These are phyloP conservation scores for Houttuynia cordata DNA, from an alignment of 164 flowering plant genomes.

Conservation along the genomic window DNA sequence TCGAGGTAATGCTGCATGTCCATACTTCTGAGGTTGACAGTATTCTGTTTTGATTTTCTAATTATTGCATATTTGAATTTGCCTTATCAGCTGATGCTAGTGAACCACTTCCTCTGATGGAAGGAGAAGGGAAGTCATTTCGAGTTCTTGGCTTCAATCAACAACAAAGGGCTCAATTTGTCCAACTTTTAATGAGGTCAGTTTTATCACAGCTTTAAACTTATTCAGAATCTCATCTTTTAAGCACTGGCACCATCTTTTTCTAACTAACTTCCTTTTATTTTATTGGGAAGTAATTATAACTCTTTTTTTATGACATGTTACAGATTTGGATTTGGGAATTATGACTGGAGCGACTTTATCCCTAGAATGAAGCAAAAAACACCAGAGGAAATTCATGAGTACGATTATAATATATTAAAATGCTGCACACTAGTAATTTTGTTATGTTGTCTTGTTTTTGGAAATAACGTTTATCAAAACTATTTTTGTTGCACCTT, in stretches of 20 bases:
- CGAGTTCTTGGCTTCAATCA: constrained; percentile 88
- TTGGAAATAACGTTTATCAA: too few species aligned
- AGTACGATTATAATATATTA: constrained; percentile 28
- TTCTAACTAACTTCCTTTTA: neutral
- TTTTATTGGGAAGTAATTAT: neutral
- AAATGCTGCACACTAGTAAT: neutral
- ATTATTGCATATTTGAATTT: constrained; percentile 2
- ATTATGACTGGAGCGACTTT: constrained; percentile 83
- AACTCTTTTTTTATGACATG: neutral
- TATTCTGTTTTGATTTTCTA: neutral
- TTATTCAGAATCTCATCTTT: neutral
- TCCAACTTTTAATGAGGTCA: constrained; percentile 91
- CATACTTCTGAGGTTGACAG: neutral
- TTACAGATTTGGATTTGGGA: constrained; percentile 80
- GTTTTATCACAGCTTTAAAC: neutral
- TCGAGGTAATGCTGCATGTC: constrained; percentile 32
- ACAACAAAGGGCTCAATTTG: constrained; percentile 82
- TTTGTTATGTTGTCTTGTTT: neutral
- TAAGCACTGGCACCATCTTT: neutral
- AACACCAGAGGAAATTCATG: constrained; percentile 61
- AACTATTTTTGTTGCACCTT: too few species aligned
- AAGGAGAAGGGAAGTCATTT: constrained; percentile 91
- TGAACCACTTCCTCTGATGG: constrained; percentile 81
- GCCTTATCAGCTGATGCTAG: constrained; percentile 36
- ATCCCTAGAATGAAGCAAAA: constrained; percentile 79